Evolutionary conservation across 129 eudicot species (phyloP).

Genomic region (Silybum marianum): DNA sequence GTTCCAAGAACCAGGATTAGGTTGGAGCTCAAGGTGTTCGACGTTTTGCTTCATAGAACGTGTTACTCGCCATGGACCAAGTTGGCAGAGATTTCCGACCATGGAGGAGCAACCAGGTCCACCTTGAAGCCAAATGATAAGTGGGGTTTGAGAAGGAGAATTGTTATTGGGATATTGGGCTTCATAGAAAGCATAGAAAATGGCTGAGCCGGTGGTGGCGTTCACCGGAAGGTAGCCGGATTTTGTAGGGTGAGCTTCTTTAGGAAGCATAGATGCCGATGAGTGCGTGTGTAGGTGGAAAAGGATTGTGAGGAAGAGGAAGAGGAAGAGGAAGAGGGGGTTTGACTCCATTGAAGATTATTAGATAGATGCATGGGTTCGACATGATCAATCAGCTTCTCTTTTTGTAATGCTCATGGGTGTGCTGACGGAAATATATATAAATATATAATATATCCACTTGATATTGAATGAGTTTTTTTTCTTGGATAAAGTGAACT

Average conservation of each 20-base stretch:
- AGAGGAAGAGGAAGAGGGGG: conserved; percentile 38
- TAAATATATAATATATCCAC: not conserved
- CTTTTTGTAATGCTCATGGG: not conserved
- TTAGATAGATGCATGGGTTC: not conserved
- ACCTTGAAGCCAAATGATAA: conserved; percentile 92
- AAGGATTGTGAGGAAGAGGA: not conserved
- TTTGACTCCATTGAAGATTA: conserved; percentile 43
- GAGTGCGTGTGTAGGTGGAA: conserved; percentile 15
- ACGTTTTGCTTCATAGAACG: conserved; percentile 30
- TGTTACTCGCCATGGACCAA: conserved; percentile 80
- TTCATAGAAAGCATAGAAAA: conserved; percentile 85
- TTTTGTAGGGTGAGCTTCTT: conserved; percentile 78
- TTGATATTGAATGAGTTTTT: too few species aligned
- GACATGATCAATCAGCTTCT: not conserved
- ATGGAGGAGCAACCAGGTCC: conserved; percentile 96
- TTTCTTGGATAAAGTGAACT: too few species aligned
- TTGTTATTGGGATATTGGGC: conserved; percentile 45
- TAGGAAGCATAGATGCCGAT: conserved; percentile 49
- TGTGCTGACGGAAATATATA: not conserved
- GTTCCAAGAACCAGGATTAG: conserved; percentile 82
- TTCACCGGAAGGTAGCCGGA: conserved; percentile 87
- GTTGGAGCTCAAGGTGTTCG: conserved; percentile 44
- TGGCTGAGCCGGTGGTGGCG: conserved; percentile 70
- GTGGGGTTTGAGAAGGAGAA: conserved; percentile 60
- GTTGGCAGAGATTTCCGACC: conserved; percentile 72